Evolutionary conservation across 2,329 filamentous ascomycete species (phyloP), one percentile per base, ranked within the genome.

Genomic region (Colletotrichum zoysiae): DNA sequence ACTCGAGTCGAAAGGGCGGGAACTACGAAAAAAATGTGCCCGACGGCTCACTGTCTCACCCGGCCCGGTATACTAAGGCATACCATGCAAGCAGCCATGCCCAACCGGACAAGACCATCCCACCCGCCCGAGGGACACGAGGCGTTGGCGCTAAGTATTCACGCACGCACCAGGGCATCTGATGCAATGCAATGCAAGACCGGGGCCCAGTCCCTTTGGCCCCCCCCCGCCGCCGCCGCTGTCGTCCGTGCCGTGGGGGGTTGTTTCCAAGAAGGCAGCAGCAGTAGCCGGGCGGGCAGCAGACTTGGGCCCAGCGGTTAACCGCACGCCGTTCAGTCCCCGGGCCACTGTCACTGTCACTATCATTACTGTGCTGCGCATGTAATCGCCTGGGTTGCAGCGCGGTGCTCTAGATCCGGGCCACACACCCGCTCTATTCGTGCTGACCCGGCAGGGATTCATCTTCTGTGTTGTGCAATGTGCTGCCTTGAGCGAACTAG

Each of bases 101-200:
- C 46, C 33, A 63, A 40, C 46, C 46, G 48, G 60, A 18, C 60
- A 53, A 48, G 60, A 30, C 46, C n/a, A 40, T 40, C 55, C 55
- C 35, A 33, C 35, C 55, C 35, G 20, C 35, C 55, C 35, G 20
- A 38, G 35, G 35, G 16, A 18, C 42, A 44, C 18, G 18, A 44
- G 16, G 42, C 3, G 46, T 48, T 20, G 30, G 20, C 3, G 44
- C n/a, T 18, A 14, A 2, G 42, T 9, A 35, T 33, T 50, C 46
- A 3, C n/a, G 60, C 60, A 53, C 38, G 50, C 61, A 26, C 61
- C 46, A 64, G 61, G 46, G 46, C 56, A 67, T 67, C 53, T 71
- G 65, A 69, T 69, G 69, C 69, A 69, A 56, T 69, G 69, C 69
- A 48, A 69, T 69, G 69, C 69, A 69, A 44, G 65, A 30, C 65